A percentile compares a stretch with the other conserved stretches of the same genome.
phyloP scores from a whole-genome alignment of 2,329 filamentous ascomycete genomes.

The Akanthomyces uredinophilus region DNA sequence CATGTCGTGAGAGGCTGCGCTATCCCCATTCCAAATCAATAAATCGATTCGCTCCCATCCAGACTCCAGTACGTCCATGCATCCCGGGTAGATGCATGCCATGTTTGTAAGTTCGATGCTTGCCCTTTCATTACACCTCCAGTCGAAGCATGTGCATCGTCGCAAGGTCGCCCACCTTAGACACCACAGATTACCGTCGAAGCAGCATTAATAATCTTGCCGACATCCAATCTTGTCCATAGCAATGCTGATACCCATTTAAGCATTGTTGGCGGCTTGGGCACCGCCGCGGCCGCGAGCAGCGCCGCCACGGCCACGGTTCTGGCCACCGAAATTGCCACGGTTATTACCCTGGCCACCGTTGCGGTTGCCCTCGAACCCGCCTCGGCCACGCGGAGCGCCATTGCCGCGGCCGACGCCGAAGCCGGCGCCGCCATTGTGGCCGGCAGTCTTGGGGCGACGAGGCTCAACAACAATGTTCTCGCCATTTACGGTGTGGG shows the following conservation, averaged over 20 bases:
- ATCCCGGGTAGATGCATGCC: background rate
- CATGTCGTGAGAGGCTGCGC: background rate
- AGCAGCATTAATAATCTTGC: background rate
- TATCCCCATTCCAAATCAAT: slow-evolving; percentile 9
- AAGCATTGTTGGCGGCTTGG: slow-evolving; percentile 47
- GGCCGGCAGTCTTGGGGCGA: slow-evolving; percentile 67
- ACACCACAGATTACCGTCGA: background rate
- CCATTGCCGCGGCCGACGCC: slow-evolving; percentile 55
- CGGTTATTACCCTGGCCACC: slow-evolving; percentile 63
- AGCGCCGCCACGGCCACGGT: slow-evolving; percentile 61
- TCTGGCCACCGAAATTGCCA: slow-evolving; percentile 63
- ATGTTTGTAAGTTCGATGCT: slow-evolving; percentile 7
- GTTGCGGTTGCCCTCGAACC: slow-evolving; percentile 61
- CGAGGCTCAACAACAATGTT: slow-evolving; percentile 85
- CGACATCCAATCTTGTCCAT: background rate
- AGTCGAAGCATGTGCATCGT: background rate
- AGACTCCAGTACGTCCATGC: slow-evolving; percentile 12
- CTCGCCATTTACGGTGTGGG: slow-evolving; percentile 77
- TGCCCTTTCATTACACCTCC: slow-evolving; percentile 1
- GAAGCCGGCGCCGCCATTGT: slow-evolving; percentile 61
- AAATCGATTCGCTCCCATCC: slow-evolving; percentile 16
- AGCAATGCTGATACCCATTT: slow-evolving; percentile 18
- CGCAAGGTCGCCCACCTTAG: background rate
- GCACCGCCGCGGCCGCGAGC: slow-evolving; percentile 59
- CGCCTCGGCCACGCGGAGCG: slow-evolving; percentile 62